Conservation (phyloP, 768 basidiomycete species). For the Boletus pseudo-olivaceus region DNA sequence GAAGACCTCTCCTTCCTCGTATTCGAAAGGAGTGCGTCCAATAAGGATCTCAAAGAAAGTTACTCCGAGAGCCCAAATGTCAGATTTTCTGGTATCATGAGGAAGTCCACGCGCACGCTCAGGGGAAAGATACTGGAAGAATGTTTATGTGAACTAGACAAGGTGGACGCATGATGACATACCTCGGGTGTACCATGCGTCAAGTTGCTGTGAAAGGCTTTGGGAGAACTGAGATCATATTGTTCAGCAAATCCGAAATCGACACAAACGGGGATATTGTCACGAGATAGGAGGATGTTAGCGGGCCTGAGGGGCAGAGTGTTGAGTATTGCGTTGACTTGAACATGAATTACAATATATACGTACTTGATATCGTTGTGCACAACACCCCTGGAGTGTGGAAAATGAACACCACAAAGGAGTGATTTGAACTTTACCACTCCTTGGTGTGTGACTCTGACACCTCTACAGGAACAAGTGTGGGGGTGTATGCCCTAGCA, state of each 20-base stretch:
- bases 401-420: slow-evolving; percentile 77
- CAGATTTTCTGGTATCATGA: slow-evolving; percentile 93
- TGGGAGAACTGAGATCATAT: slow-evolving; percentile 60
- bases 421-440: slow-evolving; percentile 85
- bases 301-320: slow-evolving; percentile 57
- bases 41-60: slow-evolving; percentile 94
- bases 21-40: slow-evolving; percentile 90
- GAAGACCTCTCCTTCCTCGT: slow-evolving; percentile 76
- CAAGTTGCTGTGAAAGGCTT: slow-evolving; percentile 77
- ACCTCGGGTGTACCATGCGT: slow-evolving; percentile 93
- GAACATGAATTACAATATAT: background rate
- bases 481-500: slow-evolving; percentile 80
- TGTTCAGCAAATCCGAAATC: slow-evolving; percentile 97
- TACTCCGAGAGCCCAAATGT: slow-evolving; percentile 80
- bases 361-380: slow-evolving; percentile 94
- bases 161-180: slow-evolving; percentile 1
- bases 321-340: background rate
- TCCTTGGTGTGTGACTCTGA: slow-evolving; percentile 69
- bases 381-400: slow-evolving; percentile 79
- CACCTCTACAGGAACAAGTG: slow-evolving; percentile 84
- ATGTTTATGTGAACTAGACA: background rate
- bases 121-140: slow-evolving; percentile 78
- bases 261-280: slow-evolving; percentile 81
- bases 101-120: slow-evolving; percentile 84
- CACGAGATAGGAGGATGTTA: slow-evolving; percentile 81